Percentiles rank a stretch among this genome's conserved stretches.
These are phyloP conservation scores for Cordyceps javanica DNA, from an alignment of 2,329 filamentous ascomycete genomes.

Conservation along the genomic window DNA sequence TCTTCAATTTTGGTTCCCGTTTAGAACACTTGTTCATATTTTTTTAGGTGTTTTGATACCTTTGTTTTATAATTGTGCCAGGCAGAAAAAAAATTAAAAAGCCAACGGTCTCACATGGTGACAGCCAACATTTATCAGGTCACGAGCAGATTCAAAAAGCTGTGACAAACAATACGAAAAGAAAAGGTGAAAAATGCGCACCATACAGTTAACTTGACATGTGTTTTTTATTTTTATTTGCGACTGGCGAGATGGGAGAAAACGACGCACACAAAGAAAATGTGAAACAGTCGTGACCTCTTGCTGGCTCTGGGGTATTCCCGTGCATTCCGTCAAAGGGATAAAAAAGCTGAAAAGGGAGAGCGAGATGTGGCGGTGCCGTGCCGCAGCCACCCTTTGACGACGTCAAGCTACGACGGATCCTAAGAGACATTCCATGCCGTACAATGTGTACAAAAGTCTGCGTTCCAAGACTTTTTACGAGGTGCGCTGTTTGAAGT, in stretches of 20 bases:
- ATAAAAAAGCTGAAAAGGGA: background rate
- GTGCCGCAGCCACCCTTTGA: background rate
- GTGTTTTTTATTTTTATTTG: too few species aligned
- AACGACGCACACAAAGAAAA: background rate
- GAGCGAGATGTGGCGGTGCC: background rate
- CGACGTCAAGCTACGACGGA: background rate
- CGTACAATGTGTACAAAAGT: background rate
- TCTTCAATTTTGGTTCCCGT: background rate
- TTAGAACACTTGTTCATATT: constrained; percentile 9
- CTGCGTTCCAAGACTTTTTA: background rate
- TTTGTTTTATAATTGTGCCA: constrained; percentile 11
- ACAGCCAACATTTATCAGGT: background rate
- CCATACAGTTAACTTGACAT: too few species aligned
- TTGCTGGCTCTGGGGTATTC: background rate
- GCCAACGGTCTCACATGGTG: background rate
- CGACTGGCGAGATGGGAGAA: background rate
- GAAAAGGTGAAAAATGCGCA: background rate
- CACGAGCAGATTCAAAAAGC: background rate
- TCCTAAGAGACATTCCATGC: constrained; percentile 2
- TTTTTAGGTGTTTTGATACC: constrained; percentile 21
- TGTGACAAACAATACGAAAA: background rate
- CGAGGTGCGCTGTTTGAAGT: background rate
- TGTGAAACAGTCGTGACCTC: background rate
- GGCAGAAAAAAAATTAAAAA: constrained; percentile 1
- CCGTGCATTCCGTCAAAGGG: background rate